These are phyloP conservation scores for Globisporangium nagaii DNA, from an alignment of 352 stramenopile genomes.

Conservation along the genomic window DNA sequence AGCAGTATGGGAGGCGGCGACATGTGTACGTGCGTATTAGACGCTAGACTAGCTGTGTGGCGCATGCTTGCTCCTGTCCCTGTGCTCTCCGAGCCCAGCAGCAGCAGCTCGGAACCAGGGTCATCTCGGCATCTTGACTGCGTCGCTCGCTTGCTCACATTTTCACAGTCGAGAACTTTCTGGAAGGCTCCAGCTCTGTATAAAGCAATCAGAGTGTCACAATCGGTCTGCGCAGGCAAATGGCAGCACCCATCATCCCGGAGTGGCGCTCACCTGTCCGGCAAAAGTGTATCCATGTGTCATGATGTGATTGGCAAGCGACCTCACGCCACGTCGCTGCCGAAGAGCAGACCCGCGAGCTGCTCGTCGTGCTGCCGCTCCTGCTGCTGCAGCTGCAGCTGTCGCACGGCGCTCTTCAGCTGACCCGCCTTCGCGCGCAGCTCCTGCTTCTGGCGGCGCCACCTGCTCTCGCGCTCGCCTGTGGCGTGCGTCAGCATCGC, in stretches of 20 bases:
- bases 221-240: not conserved
- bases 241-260: not conserved
- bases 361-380: constrained; percentile 18
- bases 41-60: too few species aligned
- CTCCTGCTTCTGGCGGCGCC: constrained; percentile 11
- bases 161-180: constrained; percentile 11
- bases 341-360: constrained; percentile 14
- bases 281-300: constrained; percentile 8
- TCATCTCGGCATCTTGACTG: too few species aligned
- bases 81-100: too few species aligned
- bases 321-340: not conserved
- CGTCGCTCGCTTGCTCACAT: too few species aligned
- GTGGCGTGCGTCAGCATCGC: not conserved
- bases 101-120: too few species aligned
- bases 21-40: too few species aligned
- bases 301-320: not conserved
- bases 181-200: constrained; percentile 2
- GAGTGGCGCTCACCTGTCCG: not conserved
- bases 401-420: constrained; percentile 17
- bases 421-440: constrained; percentile 14
- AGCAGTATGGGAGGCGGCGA: too few species aligned
- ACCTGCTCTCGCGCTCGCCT: constrained; percentile 4
- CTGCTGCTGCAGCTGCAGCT: constrained; percentile 19
- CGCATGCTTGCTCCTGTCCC: too few species aligned
- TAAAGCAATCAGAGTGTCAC: not conserved